Percentiles rank a stretch among this genome's conserved stretches.
phyloP scores from a whole-genome alignment of 441 rosid species.

The Corymbia citriodora region DNA sequence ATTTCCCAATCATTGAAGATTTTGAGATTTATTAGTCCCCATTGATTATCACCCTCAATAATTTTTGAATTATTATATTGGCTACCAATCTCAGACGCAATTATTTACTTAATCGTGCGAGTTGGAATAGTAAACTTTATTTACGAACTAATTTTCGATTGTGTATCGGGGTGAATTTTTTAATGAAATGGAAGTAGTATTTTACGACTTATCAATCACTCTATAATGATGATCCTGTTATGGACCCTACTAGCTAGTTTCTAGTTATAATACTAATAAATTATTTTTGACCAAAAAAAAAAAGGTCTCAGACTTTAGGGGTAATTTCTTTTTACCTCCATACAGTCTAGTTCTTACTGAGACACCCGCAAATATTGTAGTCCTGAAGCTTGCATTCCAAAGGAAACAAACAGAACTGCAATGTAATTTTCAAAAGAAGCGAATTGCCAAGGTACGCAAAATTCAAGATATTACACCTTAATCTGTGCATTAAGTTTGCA shows the following conservation, averaged over 20 bases:
- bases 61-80: not conserved
- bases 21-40: not conserved
- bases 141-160: not conserved
- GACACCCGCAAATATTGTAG: no score
- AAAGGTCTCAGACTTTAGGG: not conserved
- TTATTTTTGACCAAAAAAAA: no score
- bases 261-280: no score
- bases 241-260: no score
- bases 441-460: not conserved
- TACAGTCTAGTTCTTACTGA: no score
- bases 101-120: not conserved
- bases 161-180: no score
- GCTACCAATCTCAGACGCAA: not conserved
- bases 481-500: not conserved
- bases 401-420: not conserved
- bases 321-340: not conserved
- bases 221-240: no score
- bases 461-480: no score
- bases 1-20: not conserved
- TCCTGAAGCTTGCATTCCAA: not conserved
- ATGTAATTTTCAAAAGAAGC: not conserved
- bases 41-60: not conserved
- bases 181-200: no score
- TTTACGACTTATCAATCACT: not conserved
- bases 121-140: not conserved